Conservation (phyloP, 495 filamentous ascomycete species). For the Jackrogersella multiformis region DNA sequence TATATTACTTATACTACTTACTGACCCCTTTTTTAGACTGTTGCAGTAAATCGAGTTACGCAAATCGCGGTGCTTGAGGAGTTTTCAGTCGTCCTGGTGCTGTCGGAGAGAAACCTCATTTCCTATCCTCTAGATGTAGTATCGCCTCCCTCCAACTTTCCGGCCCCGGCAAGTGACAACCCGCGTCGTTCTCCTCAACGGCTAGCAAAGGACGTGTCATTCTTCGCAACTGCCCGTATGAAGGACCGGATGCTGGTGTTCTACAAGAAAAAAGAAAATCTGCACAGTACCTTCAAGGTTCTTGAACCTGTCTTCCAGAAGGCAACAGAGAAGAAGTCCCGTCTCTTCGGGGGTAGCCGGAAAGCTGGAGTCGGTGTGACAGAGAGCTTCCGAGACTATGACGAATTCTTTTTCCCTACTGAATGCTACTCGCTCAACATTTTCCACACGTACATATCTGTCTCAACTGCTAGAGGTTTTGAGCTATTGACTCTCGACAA, state of each 20-base stretch:
- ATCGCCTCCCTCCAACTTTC: constrained; percentile 73
- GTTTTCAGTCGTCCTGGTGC: constrained; percentile 88
- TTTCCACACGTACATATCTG: constrained; percentile 90
- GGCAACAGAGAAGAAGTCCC: constrained; percentile 75
- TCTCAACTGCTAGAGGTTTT: constrained; percentile 90
- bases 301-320: constrained; percentile 96
- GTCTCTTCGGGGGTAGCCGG: constrained; percentile 68
- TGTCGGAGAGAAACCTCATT: constrained; percentile 89
- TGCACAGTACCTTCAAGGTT: constrained; percentile 94
- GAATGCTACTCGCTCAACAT: constrained; percentile 95
- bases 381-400: constrained; percentile 96
- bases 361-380: constrained; percentile 70
- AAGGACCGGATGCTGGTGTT: constrained; percentile 94
- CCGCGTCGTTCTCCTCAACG: constrained; percentile 85
- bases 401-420: constrained; percentile 98
- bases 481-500: constrained; percentile 97
- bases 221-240: constrained; percentile 95
- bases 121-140: constrained; percentile 94
- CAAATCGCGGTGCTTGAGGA: constrained; percentile 96
- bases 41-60: constrained; percentile 78
- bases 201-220: constrained; percentile 91
- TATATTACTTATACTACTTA: constrained; percentile 11
- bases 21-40: constrained; percentile 62
- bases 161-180: constrained; percentile 68
- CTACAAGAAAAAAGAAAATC: constrained; percentile 93